Evolutionary conservation across 768 basidiomycete genomes (phyloP).

Genomic region (Calocybe gangraenosa): DNA sequence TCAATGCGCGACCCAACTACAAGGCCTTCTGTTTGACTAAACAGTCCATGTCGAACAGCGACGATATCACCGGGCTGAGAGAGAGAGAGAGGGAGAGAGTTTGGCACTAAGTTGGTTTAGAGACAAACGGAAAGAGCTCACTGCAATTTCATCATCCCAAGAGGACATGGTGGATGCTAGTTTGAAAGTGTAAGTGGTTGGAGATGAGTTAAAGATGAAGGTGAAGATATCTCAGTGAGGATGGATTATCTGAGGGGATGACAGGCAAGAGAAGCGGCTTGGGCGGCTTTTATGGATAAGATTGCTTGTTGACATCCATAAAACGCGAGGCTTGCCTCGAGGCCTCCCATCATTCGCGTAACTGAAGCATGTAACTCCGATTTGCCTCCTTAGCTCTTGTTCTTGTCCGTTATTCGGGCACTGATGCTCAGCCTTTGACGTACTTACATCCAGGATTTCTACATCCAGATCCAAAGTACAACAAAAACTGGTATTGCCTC

Average conservation of each 20-base stretch:
- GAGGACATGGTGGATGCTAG: slow-evolving; percentile 24
- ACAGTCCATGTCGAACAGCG: slow-evolving; percentile 59
- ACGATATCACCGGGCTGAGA: slow-evolving; percentile 79
- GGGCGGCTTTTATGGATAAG: slow-evolving; percentile 47
- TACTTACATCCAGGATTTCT: too few species aligned
- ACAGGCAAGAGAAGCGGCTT: slow-evolving; percentile 23
- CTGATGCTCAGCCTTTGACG: not conserved
- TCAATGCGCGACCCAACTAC: slow-evolving; percentile 76
- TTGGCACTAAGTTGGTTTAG: not conserved
- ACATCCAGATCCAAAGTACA: too few species aligned
- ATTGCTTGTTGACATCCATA: slow-evolving; percentile 26
- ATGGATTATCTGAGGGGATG: slow-evolving; percentile 18
- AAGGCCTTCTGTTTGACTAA: slow-evolving; percentile 72
- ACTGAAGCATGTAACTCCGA: not conserved
- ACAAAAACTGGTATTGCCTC: too few species aligned
- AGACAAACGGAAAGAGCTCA: slow-evolving; percentile 14
- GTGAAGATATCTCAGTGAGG: slow-evolving; percentile 4
- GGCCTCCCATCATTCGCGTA: slow-evolving; percentile 28
- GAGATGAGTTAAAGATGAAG: slow-evolving; percentile 2
- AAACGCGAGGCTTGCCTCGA: slow-evolving; percentile 49
- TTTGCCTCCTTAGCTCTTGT: slow-evolving; percentile 1
- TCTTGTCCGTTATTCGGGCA: not conserved
- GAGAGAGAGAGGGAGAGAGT: too few species aligned
- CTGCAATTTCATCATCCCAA: slow-evolving; percentile 31
- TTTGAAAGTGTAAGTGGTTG: not conserved